These are phyloP conservation scores for Anthoceros angustus DNA, from an alignment of 225 moss, liverwort and hornwort species.

Conservation along the genomic window DNA sequence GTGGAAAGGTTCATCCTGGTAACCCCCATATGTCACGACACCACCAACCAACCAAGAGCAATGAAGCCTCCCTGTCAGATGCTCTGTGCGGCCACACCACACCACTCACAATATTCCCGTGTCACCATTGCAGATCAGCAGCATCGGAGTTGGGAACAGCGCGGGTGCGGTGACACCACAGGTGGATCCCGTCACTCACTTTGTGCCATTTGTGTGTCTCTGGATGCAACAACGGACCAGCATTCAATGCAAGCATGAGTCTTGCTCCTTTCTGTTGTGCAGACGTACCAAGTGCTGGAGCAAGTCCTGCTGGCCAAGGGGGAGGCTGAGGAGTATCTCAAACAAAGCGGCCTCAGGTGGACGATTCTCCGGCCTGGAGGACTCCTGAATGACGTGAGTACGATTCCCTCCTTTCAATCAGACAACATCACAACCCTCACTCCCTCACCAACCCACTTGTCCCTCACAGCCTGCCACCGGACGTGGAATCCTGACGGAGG, in stretches of 20 bases:
- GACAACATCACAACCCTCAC: no score
- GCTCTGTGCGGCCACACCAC: not conserved
- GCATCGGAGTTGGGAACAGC: slow-evolving; percentile 87
- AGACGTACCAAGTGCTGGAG: slow-evolving; percentile 65
- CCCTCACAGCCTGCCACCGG: slow-evolving; percentile 50
- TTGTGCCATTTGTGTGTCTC: not conserved
- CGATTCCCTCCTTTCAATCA: not conserved
- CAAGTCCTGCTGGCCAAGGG: slow-evolving; percentile 71
- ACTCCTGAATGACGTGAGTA: slow-evolving; percentile 47
- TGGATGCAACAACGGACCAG: not conserved
- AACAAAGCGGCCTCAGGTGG: slow-evolving; percentile 60
- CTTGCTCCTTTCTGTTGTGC: slow-evolving; percentile 1
- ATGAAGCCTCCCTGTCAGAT: not conserved
- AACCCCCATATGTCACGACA: slow-evolving; percentile 1
- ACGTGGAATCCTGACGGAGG: slow-evolving; percentile 65
- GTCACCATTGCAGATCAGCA: slow-evolving; percentile 46
- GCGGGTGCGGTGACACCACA: slow-evolving; percentile 37
- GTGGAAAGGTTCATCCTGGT: slow-evolving; percentile 86
- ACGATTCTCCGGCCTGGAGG: slow-evolving; percentile 92
- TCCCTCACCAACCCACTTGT: not conserved
- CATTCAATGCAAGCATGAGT: slow-evolving; percentile 8
- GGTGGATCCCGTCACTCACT: not conserved
- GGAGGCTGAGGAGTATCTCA: slow-evolving; percentile 67
- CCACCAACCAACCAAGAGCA: not conserved
- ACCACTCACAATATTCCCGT: not conserved